phyloP scores from a whole-genome alignment of 1,284 basidiomycete genomes.

The Volvariella surrecta region DNA sequence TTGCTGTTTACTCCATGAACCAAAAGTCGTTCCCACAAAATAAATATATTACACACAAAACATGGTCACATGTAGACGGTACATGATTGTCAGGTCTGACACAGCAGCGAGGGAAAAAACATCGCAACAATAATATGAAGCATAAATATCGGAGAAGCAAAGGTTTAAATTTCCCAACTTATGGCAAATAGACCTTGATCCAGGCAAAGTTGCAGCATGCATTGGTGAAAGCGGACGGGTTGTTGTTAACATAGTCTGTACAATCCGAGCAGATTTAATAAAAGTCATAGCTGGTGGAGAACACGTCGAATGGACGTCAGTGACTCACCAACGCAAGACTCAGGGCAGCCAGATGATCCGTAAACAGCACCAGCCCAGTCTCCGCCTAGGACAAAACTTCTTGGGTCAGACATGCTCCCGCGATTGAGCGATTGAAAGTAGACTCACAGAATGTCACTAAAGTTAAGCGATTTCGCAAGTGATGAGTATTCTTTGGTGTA shows the following conservation, averaged over 20 bases:
- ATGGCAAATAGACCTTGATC: constrained; percentile 28
- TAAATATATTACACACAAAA: background rate
- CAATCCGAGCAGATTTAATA: background rate
- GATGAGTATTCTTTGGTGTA: background rate
- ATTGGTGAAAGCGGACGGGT: constrained; percentile 36
- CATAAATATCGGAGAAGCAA: too few species aligned
- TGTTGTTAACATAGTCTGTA: constrained; percentile 30
- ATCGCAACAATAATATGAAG: too few species aligned
- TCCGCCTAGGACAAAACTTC: constrained; percentile 20
- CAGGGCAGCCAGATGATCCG: constrained; percentile 22
- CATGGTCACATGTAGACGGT: too few species aligned
- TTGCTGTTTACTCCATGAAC: too few species aligned
- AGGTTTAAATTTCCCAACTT: background rate
- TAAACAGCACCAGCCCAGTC: constrained; percentile 31
- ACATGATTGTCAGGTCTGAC: too few species aligned
- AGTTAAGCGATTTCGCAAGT: background rate
- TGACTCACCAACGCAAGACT: constrained; percentile 23
- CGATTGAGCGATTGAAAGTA: background rate
- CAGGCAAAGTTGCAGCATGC: constrained; percentile 48
- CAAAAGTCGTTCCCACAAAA: too few species aligned
- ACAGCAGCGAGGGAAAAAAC: too few species aligned
- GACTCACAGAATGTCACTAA: constrained; percentile 27
- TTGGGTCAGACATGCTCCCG: constrained; percentile 4
- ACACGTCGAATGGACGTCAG: background rate
- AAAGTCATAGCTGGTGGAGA: background rate